phyloP scores from a whole-genome alignment of 2,329 filamentous ascomycete genomes.

The Scleromitrula shiraiana region DNA sequence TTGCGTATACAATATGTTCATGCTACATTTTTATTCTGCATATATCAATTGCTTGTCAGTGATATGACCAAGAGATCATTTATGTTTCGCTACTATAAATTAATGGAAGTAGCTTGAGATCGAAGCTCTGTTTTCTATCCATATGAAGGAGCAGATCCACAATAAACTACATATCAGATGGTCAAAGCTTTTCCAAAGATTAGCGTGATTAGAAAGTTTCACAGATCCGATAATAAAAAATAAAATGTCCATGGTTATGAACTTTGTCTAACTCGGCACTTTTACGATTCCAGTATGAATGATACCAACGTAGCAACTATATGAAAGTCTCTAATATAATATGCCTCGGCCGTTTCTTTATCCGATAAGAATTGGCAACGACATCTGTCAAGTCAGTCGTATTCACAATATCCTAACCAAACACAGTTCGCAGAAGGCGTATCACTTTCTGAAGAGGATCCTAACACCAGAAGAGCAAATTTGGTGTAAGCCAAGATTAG shows the following conservation, averaged over 20 bases:
- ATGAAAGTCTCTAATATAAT: background rate
- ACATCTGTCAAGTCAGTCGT: slow-evolving; percentile 65
- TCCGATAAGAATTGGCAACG: slow-evolving; percentile 65
- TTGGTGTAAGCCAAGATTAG: background rate
- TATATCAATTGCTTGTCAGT: background rate
- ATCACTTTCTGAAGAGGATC: slow-evolving; percentile 13
- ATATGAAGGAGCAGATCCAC: too few species aligned
- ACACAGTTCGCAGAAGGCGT: background rate
- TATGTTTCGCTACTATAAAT: too few species aligned
- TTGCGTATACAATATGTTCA: background rate
- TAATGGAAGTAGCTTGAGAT: too few species aligned
- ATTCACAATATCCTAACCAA: slow-evolving; percentile 34
- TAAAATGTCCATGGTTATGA: background rate
- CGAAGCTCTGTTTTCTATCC: too few species aligned
- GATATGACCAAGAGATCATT: too few species aligned
- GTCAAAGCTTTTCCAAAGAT: too few species aligned
- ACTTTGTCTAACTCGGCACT: too few species aligned
- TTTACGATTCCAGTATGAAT: background rate
- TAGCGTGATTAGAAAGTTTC: too few species aligned
- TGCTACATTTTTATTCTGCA: background rate
- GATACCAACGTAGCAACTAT: slow-evolving; percentile 1
- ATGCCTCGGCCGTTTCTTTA: slow-evolving; percentile 47
- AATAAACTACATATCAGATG: too few species aligned
- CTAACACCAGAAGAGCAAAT: slow-evolving; percentile 9
- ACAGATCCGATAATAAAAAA: too few species aligned